Conservation (phyloP, 768 basidiomycete genomes). For the Termitomyces heimii region DNA sequence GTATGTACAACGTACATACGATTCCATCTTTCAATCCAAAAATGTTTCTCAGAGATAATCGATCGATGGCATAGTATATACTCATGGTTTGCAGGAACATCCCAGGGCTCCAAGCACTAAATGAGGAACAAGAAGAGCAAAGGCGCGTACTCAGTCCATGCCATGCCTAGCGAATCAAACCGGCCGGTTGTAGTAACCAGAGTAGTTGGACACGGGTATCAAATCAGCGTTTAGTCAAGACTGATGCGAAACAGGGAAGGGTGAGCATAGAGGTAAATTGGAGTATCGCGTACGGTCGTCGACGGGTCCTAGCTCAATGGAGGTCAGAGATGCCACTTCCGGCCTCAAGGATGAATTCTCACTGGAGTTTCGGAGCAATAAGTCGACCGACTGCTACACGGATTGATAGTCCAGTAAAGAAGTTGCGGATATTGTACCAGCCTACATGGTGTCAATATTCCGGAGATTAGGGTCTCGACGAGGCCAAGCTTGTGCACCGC, state of each 20-base stretch:
- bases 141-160: neutral
- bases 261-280: neutral
- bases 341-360: neutral
- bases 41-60: neutral
- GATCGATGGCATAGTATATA: neutral
- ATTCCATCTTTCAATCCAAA: neutral
- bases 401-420: neutral
- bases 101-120: neutral
- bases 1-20: neutral
- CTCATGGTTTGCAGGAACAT: no score
- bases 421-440: neutral
- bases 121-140: neutral
- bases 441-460: neutral
- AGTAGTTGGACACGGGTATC: neutral
- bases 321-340: slow-evolving; percentile 4
- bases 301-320: slow-evolving; percentile 5
- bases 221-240: neutral
- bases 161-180: neutral
- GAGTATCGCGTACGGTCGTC: neutral
- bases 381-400: neutral
- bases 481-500: neutral
- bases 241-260: slow-evolving; percentile 1
- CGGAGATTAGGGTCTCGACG: neutral
- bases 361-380: neutral
- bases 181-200: neutral